Evolutionary conservation across 192 early-diverging fungal genomes (phyloP), one percentile per base, ranked within the genome.

Genomic region (Fimicolochytrium jonesii): DNA sequence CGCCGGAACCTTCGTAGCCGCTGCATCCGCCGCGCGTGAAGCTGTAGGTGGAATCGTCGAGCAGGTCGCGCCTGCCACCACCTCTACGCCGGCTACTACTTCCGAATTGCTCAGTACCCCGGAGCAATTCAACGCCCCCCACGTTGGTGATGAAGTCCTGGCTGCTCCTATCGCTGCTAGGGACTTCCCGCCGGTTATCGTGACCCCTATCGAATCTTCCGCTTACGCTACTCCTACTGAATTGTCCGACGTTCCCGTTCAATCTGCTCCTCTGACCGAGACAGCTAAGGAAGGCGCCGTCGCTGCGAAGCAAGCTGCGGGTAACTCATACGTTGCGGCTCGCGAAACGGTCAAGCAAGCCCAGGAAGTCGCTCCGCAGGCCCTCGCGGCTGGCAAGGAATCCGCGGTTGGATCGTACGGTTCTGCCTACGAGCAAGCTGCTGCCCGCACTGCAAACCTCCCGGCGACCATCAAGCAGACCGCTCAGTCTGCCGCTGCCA

Each of bases 401-500:
- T 20, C 56, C 20, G 56, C 56, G 3, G 17, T 18, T 0, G 20
- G 10, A 15, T 59, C 56, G 10, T 59, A 59, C 56, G 20, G 39
- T 17, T n/a, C 29, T 6, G 15, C 56, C 4, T 59, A 59, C 42
- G 30, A 59, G 5, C 17, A 44, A 18, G 56, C 56, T 26, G 56
- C 56, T n/a, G 56, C 36, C 18, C 17, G 22, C 15, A 59, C 56
- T 17, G 56, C 56, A 15, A 45, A 42, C 56, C 20, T 59, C 15
- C 56, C 56, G 10, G 23, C 11, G 2, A 28, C 22, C 3, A 22
- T 34, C 53, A 33, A 55, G 31, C 0, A 55, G 0, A 33, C 53
- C 4, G 53, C 53, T 26, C 53, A 55, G 11, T 10, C 23, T 1
- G 53, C 53, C 1, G 53, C 2, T 31, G 33, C n/a, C 23, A 55